These are phyloP conservation scores for Tolypocladium inflatum DNA, from an alignment of 2,329 filamentous ascomycete species.

Conservation along the genomic window DNA sequence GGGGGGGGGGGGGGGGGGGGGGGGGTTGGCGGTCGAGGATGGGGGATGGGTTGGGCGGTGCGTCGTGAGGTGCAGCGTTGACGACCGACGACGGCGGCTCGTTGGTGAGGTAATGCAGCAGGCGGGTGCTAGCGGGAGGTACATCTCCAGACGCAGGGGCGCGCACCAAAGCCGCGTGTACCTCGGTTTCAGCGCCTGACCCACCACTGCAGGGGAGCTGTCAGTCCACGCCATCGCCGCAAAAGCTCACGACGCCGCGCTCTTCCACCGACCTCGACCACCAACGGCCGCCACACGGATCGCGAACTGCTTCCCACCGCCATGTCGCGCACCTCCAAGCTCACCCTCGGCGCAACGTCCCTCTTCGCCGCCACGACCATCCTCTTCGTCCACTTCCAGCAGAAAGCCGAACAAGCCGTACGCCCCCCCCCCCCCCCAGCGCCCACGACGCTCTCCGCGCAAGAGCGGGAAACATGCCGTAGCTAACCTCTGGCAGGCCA, in stretches of 20 bases:
- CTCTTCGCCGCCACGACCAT: constrained; percentile 69
- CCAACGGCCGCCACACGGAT: neutral
- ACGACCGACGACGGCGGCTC: neutral
- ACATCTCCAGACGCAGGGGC: neutral
- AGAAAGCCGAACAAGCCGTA: constrained; percentile 76
- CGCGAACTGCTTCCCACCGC: neutral
- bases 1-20: no score
- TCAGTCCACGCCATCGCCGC: neutral
- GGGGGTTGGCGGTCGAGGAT: neutral
- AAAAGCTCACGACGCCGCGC: neutral
- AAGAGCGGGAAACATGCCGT: no score
- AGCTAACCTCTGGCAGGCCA: constrained; percentile 51
- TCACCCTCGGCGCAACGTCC: constrained; percentile 72
- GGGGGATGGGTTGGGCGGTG: neutral
- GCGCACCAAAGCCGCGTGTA: neutral
- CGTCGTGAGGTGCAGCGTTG: neutral
- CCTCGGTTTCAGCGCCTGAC: neutral
- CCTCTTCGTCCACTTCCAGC: constrained; percentile 79
- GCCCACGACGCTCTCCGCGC: neutral
- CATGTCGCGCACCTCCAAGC: constrained; percentile 88
- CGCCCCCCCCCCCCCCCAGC: constrained; percentile 24
- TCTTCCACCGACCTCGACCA: neutral
- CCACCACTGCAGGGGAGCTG: neutral
- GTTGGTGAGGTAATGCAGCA: neutral
- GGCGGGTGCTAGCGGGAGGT: neutral